Evolutionary conservation across 2,329 filamentous ascomycete species (phyloP), one percentile per base, ranked within the genome.

Genomic region (Fulvia fulva): DNA sequence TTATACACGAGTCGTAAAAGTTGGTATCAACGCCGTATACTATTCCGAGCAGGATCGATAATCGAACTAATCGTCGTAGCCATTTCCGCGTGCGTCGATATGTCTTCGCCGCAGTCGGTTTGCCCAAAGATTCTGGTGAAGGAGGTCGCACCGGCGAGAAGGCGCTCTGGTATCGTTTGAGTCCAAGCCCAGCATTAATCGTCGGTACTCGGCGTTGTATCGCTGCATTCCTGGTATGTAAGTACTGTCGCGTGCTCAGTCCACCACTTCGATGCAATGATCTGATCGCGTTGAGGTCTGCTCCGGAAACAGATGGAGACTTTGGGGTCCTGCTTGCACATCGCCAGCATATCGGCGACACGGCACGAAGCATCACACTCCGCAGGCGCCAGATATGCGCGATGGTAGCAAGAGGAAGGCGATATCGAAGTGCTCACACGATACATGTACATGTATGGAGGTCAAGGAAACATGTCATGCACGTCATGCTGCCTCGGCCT

Each of bases 1-100:
- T 85, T 25, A 96, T 77, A 12, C 90, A 88, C 0, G 89, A 87
- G 52, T 91, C 90, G 74, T 94, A 95, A 70, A 89, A 80, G 63
- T 88, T 82, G 14, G 75, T 82, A 75, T 99, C 94, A 60, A 87
- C 68, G 9, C 84, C 74, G 72, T 90, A 95, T 54, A 86, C 72
- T 5, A 81, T 71, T 28, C 86, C 89, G 34, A 83, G 77, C 3
- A 84, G 74, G 30, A 81, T 74, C 0, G 85, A 81, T 46, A 88
- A 67, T 61, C 88, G 81, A 53, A 88, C 71, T 1, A 96, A 73
- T 45, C 91, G 85, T 32, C 90, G 88, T n/a, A 83, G 79, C 88
- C 89, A 95, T 82, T 84, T 89, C 55, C 87, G 82, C 22, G 84
- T 82, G 32, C 84, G 84, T 16, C 80, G 81, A 71, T 90, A 96